Conservation (phyloP, 805 yeast species). For the Saccharomycopsis sp. region DNA sequence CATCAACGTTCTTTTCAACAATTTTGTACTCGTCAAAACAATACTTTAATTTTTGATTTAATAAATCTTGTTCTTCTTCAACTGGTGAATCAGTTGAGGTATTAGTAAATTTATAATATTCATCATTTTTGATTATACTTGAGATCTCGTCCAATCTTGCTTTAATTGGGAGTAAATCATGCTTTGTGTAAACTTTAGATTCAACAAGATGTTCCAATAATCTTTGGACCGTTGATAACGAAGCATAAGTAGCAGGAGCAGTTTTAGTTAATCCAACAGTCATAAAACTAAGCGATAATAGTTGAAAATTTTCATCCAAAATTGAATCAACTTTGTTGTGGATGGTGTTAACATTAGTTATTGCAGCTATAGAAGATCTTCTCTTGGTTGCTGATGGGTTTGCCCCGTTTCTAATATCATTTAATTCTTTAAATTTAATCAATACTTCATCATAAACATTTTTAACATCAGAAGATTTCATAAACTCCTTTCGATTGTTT, state of each 20-base stretch:
- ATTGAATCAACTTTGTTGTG: constrained; percentile 58
- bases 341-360: constrained; percentile 24
- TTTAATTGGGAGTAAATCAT: constrained; percentile 74
- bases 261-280: constrained; percentile 87
- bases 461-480: constrained; percentile 64
- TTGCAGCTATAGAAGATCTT: constrained; percentile 23
- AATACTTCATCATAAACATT: constrained; percentile 53
- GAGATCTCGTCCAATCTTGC: constrained; percentile 66
- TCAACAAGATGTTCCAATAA: constrained; percentile 77
- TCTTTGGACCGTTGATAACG: constrained; percentile 78
- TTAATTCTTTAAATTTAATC: constrained; percentile 44
- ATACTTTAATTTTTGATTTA: constrained; percentile 58
- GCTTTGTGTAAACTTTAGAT: constrained; percentile 72
- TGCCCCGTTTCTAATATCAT: constrained; percentile 42
- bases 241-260: constrained; percentile 93
- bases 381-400: constrained; percentile 12
- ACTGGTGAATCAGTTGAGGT: constrained; percentile 23
- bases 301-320: constrained; percentile 84
- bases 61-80: constrained; percentile 29
- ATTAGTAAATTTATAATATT: constrained; percentile 20
- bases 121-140: constrained; percentile 43
- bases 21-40: constrained; percentile 52
- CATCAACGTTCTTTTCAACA: constrained; percentile 50
- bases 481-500: constrained; percentile 56
- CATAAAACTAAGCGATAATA: constrained; percentile 77